Base-by-base conservation (phyloP, 108 stramenopile species). In the Aurantiochytrium sp. region DNA sequence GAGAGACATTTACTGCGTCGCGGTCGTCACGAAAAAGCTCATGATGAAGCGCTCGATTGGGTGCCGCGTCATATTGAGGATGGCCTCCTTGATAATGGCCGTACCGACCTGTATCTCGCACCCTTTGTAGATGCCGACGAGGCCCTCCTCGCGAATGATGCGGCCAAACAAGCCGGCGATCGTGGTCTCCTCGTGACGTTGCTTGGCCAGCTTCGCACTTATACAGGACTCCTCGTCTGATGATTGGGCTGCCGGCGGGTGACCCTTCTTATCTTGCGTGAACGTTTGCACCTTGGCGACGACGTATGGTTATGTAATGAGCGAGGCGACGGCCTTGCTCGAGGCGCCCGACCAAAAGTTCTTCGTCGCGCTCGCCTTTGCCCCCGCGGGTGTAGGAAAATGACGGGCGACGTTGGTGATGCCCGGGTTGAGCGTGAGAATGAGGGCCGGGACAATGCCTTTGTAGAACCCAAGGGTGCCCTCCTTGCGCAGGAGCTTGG, bases 251-350 rank as follows among this genome's bases (percentile, higher is more conserved):
- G n/a, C n/a, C n/a, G n/a, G n/a, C n/a, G n/a, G n/a, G n/a, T 65
- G 15, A 17, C 32, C 19, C 73, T 81, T 41, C 24, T 41, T 48
- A 6, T 48, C 42, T 12, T 81, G 45, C 24, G 73, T 81, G 2
- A 81, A 81, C 39, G 32, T 81, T 81, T 81, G 73, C 27, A 81
- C 45, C 73, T 81, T 81, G 24, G 73, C 73, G 10, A 81, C 42
- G 10, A 81, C 73, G 32, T 81, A 81, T 21, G 73, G 73, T 12
- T 81, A 81, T 0, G 73, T 81, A 1, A 42, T 81, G 42, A 81
- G 39, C 73, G 73, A 81, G 12, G 73, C 73, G 42, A 41, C 39
- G 12, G 45, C 45, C 30, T 81, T 81, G 45, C 73, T 81, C 39
- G 39, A 41, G 8, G 73, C 73, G 10, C 73, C 73, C 2, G 42